These are phyloP conservation scores for Thelephora terrestris DNA, from an alignment of 1,284 basidiomycete species.

Conservation along the genomic window DNA sequence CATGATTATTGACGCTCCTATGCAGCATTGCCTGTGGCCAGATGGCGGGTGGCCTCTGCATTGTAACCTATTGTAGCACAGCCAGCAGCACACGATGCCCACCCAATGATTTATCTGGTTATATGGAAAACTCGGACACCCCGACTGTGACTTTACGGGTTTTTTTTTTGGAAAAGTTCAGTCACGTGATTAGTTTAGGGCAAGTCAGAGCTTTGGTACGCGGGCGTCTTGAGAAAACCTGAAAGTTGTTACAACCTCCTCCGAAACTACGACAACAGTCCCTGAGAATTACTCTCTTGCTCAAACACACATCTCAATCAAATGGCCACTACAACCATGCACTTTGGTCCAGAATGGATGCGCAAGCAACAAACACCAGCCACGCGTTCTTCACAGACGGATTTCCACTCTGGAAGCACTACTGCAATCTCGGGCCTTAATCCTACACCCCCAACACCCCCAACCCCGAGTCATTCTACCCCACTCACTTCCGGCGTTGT, in stretches of 20 bases:
- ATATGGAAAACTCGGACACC: too few relatives aligned
- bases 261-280: too few relatives aligned
- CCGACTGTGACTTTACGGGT: too few relatives aligned
- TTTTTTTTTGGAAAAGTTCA: too few relatives aligned
- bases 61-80: too few relatives aligned
- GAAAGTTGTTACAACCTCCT: too few relatives aligned
- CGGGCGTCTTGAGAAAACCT: too few relatives aligned
- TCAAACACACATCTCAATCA: constrained; percentile 14
- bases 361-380: constrained; percentile 54
- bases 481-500: constrained; percentile 51
- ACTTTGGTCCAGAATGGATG: constrained; percentile 88
- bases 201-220: too few relatives aligned
- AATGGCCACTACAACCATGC: constrained; percentile 70
- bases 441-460: constrained; percentile 28
- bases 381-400: constrained; percentile 34
- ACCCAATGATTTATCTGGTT: too few relatives aligned
- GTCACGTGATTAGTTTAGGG: too few relatives aligned
- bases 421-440: not conserved
- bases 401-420: not conserved
- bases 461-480: constrained; percentile 70
- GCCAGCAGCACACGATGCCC: too few relatives aligned
- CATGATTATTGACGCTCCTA: constrained; percentile 6
- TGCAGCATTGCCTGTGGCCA: constrained; percentile 46
- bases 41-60: constrained; percentile 38
- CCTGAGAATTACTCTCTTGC: too few relatives aligned